Evolutionary conservation across 176 grass and related monocot genomes (phyloP).

Genomic region (Oryza meyeriana): DNA sequence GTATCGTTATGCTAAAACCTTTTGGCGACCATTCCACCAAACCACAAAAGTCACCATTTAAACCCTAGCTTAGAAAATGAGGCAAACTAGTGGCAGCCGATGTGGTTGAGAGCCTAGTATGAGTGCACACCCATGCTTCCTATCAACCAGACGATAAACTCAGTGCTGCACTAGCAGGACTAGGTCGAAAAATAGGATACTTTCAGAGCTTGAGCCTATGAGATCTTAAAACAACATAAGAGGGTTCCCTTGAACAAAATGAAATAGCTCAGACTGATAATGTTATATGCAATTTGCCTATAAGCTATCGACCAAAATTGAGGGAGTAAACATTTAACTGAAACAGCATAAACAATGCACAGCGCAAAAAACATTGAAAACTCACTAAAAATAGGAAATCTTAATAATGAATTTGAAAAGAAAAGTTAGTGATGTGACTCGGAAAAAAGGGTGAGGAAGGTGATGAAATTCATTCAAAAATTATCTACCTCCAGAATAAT

Average conservation of each 20-base stretch:
- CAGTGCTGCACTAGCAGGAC: neutral
- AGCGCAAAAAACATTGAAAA: neutral
- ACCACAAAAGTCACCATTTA: neutral
- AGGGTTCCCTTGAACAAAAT: slow-evolving; percentile 10
- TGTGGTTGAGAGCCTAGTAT: neutral
- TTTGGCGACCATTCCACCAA: neutral
- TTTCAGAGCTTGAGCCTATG: neutral
- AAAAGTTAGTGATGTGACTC: neutral
- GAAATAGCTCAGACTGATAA: neutral
- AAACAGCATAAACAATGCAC: neutral
- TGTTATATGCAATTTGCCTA: neutral
- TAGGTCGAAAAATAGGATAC: neutral
- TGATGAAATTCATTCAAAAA: neutral
- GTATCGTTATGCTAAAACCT: neutral
- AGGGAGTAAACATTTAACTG: neutral
- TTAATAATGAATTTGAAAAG: neutral
- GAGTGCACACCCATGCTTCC: neutral
- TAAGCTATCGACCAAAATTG: slow-evolving; percentile 13
- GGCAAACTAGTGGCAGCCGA: neutral
- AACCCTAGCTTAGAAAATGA: neutral
- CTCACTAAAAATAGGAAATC: neutral
- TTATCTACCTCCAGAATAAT: neutral
- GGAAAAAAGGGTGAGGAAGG: neutral
- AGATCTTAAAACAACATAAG: neutral
- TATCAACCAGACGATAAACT: neutral